Conservation (phyloP, 495 filamentous ascomycete genomes). For the Xylaria grammica region DNA sequence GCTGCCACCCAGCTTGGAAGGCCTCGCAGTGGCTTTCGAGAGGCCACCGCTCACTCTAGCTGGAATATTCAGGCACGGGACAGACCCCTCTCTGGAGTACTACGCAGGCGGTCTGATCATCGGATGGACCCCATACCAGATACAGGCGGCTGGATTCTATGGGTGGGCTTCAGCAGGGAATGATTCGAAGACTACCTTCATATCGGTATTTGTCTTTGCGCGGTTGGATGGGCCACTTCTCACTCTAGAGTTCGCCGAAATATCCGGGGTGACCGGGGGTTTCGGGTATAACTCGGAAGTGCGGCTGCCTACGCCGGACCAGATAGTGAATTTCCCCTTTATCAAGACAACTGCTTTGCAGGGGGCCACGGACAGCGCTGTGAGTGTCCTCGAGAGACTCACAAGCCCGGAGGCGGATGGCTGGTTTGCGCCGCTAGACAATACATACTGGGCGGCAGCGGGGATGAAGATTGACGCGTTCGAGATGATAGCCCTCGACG, state of each 20-base stretch:
- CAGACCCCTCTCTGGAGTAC: constrained; percentile 19
- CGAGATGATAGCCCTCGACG: constrained; percentile 42
- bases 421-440: too few species aligned
- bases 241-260: constrained; percentile 42
- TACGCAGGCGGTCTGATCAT: constrained; percentile 45
- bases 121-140: constrained; percentile 35
- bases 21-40: background rate
- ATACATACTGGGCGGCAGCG: too few species aligned
- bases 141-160: too few species aligned
- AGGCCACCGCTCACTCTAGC: background rate
- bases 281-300: constrained; percentile 51
- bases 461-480: constrained; percentile 48
- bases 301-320: constrained; percentile 32
- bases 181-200: too few species aligned
- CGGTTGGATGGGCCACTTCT: constrained; percentile 48
- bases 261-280: constrained; percentile 44
- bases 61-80: constrained; percentile 42
- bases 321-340: constrained; percentile 46
- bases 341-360: too few species aligned
- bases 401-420: too few species aligned
- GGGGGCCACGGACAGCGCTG: too few species aligned
- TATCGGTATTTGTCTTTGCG: constrained; percentile 49
- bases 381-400: too few species aligned
- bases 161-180: too few species aligned
- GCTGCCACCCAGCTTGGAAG: background rate